These are phyloP conservation scores for Emergomyces africanus DNA, from an alignment of 2,329 filamentous ascomycete genomes.

Conservation along the genomic window DNA sequence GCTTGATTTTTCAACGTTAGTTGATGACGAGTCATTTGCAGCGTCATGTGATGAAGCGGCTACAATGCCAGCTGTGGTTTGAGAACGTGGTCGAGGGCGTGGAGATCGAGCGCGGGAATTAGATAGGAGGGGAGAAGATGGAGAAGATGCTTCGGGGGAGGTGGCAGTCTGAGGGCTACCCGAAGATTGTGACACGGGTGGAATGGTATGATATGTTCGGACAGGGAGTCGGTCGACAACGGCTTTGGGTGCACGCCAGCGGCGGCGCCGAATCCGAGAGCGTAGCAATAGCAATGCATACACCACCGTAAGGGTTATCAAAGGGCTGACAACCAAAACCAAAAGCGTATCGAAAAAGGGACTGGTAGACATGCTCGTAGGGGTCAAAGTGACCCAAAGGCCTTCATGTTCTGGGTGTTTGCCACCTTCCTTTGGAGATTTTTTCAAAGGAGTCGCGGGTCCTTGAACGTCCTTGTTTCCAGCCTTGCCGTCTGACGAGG, in stretches of 20 bases:
- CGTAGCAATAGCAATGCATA: slow-evolving; percentile 80
- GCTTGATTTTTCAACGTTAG: slow-evolving; percentile 34
- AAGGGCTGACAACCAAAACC: slow-evolving; percentile 88
- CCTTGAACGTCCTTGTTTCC: slow-evolving; percentile 9
- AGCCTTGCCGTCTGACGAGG: not conserved
- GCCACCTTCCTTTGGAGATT: slow-evolving; percentile 13
- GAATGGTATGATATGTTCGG: slow-evolving; percentile 82
- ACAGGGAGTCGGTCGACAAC: slow-evolving; percentile 92
- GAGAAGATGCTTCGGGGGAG: slow-evolving; percentile 54
- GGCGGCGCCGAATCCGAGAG: slow-evolving; percentile 72
- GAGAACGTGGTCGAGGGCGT: slow-evolving; percentile 26
- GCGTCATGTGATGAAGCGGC: slow-evolving; percentile 14
- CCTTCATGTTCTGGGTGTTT: slow-evolving; percentile 51
- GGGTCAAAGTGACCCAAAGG: slow-evolving; percentile 92
- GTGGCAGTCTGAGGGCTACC: slow-evolving; percentile 42
- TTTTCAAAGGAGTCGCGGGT: slow-evolving; percentile 2
- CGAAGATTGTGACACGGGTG: slow-evolving; percentile 45
- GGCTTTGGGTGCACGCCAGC: slow-evolving; percentile 96
- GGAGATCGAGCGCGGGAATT: slow-evolving; percentile 18
- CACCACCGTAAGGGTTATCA: slow-evolving; percentile 85
- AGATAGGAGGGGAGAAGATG: slow-evolving; percentile 63
- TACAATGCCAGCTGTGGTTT: slow-evolving; percentile 23
- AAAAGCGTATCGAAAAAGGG: slow-evolving; percentile 93
- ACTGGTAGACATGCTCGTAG: slow-evolving; percentile 72
- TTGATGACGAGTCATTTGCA: not conserved